Base-by-base conservation (phyloP, 306 rosid species). In the Mimosa bimucronata region DNA sequence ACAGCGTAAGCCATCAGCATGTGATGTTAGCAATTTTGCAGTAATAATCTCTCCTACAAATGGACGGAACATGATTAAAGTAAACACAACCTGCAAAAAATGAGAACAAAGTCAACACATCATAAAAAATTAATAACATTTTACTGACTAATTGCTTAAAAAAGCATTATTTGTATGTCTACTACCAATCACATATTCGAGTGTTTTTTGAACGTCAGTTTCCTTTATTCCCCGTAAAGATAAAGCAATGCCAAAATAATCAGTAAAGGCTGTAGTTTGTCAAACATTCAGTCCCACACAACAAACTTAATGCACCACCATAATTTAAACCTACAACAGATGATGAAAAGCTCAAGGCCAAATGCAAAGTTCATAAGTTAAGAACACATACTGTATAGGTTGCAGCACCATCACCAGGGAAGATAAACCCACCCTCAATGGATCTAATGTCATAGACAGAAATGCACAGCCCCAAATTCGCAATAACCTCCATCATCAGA, bases 401-500 rank as follows among this genome's bases (percentile, higher is more conserved):
- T 48, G 98, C 89, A 74, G 93, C 92, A 64, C 97, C 98, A 26
- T 89, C 97, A 46, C 84, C 79, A 6, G 97, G 87, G 83, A 85
- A 80, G 86, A 94, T 84, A 75, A 91, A 89, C 13, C 94, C 92
- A 23, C 97, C 94, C 18, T 87, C 87, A 58, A 92, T 80, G 73
- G 93, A 91, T 66, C 75, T 82, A 79, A 92, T 89, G 85, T 91
- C 97, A 74, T 91, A 90, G 7, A 94, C 82, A 46, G 94, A 94
- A 66, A 86, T 68, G 81, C 97, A 94, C 48, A 94, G 94, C 81
- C 98, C 97, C 87, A 91, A 82, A 31, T 91, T 88, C 45, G 97
- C 81, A 73, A 94, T 81, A 76, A 94, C 94, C 94, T 94, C 65
- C 85, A 84, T 52, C 38, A 75, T 75, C 13, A 83, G 76, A 80